Evolutionary conservation across 352 stramenopile species (phyloP).

Genomic region (Albugo laibachii): DNA sequence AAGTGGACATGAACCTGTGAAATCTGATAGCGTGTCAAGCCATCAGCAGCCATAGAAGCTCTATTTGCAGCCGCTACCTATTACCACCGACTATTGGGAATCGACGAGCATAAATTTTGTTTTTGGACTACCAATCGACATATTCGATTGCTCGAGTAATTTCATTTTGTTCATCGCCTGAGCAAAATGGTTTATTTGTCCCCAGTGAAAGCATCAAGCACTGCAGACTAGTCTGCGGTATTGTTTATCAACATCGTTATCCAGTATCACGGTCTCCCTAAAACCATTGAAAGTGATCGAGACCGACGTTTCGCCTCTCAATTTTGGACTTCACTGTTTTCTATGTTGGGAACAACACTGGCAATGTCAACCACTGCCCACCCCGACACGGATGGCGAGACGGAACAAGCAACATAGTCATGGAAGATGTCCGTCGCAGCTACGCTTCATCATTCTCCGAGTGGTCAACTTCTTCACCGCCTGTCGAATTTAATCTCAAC

Average conservation of each 20-base stretch:
- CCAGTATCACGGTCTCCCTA: conserved; percentile 1
- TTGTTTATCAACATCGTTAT: conserved; percentile 4
- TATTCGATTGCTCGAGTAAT: not conserved
- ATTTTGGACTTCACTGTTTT: conserved; percentile 7
- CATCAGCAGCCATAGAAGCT: not conserved
- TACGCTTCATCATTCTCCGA: not conserved
- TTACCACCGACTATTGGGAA: not conserved
- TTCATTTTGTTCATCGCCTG: conserved; percentile 1
- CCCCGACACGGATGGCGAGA: conserved; percentile 7
- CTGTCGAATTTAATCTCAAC: conserved; percentile 3
- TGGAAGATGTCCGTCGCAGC: conserved; percentile 6
- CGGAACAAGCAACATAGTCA: conserved; percentile 8
- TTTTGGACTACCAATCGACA: not conserved
- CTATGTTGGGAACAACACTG: conserved; percentile 5
- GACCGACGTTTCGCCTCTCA: conserved; percentile 8
- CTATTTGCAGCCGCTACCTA: not conserved
- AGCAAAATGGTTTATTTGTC: not conserved
- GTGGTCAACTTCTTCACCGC: not conserved
- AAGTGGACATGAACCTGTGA: not conserved
- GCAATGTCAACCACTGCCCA: conserved; percentile 1
- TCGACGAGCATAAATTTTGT: conserved; percentile 6
- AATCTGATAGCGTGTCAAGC: not conserved
- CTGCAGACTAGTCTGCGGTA: conserved; percentile 1
- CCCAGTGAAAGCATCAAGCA: not conserved
- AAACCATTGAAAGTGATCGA: conserved; percentile 6